Conservation (phyloP, 805 yeast genomes). For the Lipomyces spencermartinsiae region DNA sequence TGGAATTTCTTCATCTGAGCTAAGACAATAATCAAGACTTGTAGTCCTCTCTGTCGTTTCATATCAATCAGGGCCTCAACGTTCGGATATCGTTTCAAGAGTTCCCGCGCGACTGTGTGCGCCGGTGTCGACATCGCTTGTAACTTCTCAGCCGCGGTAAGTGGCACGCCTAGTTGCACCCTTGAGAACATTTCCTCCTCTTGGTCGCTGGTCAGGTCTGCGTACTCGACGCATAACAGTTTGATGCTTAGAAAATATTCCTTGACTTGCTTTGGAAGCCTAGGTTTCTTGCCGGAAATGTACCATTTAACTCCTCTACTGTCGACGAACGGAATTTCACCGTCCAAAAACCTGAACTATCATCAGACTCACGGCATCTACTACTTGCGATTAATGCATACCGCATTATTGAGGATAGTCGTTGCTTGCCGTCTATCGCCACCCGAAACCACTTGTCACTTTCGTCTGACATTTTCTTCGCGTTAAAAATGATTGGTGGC, state of each 20-base stretch:
- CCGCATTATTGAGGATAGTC: neutral
- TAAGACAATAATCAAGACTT: neutral
- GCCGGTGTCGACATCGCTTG: slow-evolving; percentile 3
- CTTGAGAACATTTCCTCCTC: slow-evolving; percentile 8
- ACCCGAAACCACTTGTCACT: neutral
- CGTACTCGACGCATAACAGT: neutral
- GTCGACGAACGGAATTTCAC: slow-evolving; percentile 5
- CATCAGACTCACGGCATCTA: neutral
- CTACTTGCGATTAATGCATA: neutral
- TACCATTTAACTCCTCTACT: neutral
- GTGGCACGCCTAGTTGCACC: slow-evolving; percentile 10
- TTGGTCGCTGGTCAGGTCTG: neutral
- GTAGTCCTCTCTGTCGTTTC: neutral
- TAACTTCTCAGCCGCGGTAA: slow-evolving; percentile 4
- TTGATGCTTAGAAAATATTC: neutral
- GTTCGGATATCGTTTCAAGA: neutral
- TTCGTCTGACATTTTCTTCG: neutral
- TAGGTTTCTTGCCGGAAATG: neutral
- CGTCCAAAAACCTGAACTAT: slow-evolving; percentile 1
- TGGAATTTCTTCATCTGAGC: neutral
- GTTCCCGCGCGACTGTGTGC: neutral
- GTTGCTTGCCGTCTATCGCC: slow-evolving; percentile 2
- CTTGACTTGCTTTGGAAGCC: neutral
- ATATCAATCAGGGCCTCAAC: neutral
- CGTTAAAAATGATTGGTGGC: slow-evolving; percentile 1